Conservation (phyloP, 2,329 filamentous ascomycete species). For the Neopestalotiopsis rosae region DNA sequence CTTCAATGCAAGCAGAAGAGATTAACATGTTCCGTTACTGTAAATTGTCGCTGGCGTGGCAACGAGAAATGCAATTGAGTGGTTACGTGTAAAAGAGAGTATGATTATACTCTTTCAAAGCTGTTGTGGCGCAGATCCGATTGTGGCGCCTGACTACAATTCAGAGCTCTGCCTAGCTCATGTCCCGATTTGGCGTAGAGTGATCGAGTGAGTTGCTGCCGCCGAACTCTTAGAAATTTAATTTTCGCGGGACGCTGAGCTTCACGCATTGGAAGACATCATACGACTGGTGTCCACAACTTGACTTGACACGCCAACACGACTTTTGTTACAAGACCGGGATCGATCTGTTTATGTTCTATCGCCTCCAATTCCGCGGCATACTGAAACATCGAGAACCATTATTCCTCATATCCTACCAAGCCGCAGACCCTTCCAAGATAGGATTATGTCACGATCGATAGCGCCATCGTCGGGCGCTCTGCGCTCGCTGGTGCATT, state of each 20-base stretch:
- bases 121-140: neutral
- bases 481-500: slow-evolving; percentile 28
- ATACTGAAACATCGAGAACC: neutral
- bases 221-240: slow-evolving; percentile 6
- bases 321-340: neutral
- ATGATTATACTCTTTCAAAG: neutral
- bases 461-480: slow-evolving; percentile 18
- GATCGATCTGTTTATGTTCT: neutral
- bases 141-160: neutral
- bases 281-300: neutral
- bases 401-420: neutral
- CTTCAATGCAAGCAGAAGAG: neutral
- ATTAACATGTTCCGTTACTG: neutral
- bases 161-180: slow-evolving; percentile 2
- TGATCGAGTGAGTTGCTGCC: too few species aligned
- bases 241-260: slow-evolving; percentile 12
- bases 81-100: neutral
- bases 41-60: neutral
- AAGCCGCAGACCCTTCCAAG: neutral
- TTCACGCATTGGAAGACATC: neutral
- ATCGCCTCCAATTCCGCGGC: neutral
- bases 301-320: neutral
- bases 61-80: neutral
- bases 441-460: slow-evolving; percentile 16
- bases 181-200: slow-evolving; percentile 3